Evolutionary conservation across 192 early-diverging fungal genomes (phyloP).

Genomic region (Ramicandelaber brevisporus): DNA sequence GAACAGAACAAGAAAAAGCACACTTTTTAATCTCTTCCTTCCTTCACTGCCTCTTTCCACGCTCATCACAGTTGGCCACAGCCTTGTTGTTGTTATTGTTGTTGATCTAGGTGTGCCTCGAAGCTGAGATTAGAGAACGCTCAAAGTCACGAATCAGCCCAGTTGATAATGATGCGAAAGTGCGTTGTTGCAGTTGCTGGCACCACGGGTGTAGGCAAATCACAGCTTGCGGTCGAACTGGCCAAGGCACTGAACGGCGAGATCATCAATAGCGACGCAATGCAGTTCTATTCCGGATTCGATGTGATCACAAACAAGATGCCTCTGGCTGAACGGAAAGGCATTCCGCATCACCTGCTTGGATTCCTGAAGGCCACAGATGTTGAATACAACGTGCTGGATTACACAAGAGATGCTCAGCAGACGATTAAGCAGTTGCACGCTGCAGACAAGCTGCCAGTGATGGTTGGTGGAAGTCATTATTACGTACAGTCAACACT

Average conservation of each 20-base stretch:
- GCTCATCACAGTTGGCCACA: no score
- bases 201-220: constrained; percentile 93
- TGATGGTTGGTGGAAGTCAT: constrained; percentile 87
- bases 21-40: no score
- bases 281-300: constrained; percentile 86
- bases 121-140: no score
- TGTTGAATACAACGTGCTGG: constrained; percentile 71
- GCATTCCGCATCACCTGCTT: constrained; percentile 63
- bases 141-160: no score
- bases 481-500: constrained; percentile 89
- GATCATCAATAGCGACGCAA: constrained; percentile 82
- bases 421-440: constrained; percentile 57
- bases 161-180: constrained; percentile 7
- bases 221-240: constrained; percentile 71
- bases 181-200: constrained; percentile 41
- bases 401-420: constrained; percentile 60
- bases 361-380: constrained; percentile 36
- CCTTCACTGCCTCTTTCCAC: no score
- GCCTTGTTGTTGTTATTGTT: no score
- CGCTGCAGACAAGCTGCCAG: constrained; percentile 34
- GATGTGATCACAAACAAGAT: constrained; percentile 93
- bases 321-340: constrained; percentile 31
- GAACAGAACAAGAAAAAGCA: no score
- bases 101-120: no score
- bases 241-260: constrained; percentile 59